These are phyloP conservation scores for Candida loeiensis DNA, from an alignment of 805 yeast genomes.

Conservation along the genomic window DNA sequence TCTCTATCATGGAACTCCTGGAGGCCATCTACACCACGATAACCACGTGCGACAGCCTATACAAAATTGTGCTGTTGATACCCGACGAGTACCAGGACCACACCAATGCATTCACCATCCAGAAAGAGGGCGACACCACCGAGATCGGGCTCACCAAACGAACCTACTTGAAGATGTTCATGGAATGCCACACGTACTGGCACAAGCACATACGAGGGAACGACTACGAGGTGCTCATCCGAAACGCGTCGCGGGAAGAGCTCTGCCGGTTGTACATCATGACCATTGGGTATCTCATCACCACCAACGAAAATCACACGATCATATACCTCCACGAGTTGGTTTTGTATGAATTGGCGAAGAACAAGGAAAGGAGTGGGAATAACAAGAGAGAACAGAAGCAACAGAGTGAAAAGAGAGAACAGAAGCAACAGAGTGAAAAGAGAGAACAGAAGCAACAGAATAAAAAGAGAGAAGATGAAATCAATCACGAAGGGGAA, in stretches of 20 bases:
- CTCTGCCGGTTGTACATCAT: constrained; percentile 22
- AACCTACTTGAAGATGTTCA: constrained; percentile 29
- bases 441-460: too few species aligned
- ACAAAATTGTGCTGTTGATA: constrained; percentile 11
- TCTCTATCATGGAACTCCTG: constrained; percentile 4
- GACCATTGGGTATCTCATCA: constrained; percentile 32
- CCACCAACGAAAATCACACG: constrained; percentile 39
- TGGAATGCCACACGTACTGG: constrained; percentile 31
- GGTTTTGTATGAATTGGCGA: constrained; percentile 2
- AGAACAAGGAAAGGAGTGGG: neutral
- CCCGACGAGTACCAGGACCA: constrained; percentile 6
- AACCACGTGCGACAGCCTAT: neutral
- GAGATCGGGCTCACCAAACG: constrained; percentile 34
- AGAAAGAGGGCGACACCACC: constrained; percentile 10
- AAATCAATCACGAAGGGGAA: too few species aligned
- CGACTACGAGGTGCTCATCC: constrained; percentile 1
- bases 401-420: too few species aligned
- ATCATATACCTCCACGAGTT: constrained; percentile 27
- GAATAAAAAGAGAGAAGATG: too few species aligned
- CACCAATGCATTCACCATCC: neutral
- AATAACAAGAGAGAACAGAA: too few species aligned
- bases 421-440: too few species aligned
- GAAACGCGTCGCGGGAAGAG: neutral
- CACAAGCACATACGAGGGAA: constrained; percentile 11
- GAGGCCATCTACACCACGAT: neutral